phyloP scores from a whole-genome alignment of 106 monocot species.

The Apostasia shenzhenica region DNA sequence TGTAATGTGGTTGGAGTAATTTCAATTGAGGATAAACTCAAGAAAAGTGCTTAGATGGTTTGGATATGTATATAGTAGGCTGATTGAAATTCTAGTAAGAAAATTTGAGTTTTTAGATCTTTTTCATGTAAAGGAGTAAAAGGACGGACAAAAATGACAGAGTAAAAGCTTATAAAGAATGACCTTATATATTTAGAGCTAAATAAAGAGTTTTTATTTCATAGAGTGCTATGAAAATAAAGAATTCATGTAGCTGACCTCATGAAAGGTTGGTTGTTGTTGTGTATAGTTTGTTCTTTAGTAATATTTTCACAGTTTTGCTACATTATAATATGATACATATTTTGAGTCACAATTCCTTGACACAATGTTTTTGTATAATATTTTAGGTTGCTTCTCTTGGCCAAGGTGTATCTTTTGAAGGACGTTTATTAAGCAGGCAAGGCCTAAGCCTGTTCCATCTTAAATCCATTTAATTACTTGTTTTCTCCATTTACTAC shows the following conservation, averaged over 20 bases:
- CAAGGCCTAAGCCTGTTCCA: conserved; percentile 9
- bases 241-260: too few species aligned
- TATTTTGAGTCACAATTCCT: background rate
- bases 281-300: background rate
- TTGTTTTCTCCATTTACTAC: conserved; percentile 7
- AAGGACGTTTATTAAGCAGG: conserved; percentile 11
- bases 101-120: too few species aligned
- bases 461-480: background rate
- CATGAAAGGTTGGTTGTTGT: background rate
- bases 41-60: too few species aligned
- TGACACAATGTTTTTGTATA: background rate
- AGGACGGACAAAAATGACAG: too few species aligned
- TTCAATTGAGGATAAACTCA: too few species aligned
- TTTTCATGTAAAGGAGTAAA: too few species aligned
- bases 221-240: too few species aligned
- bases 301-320: background rate
- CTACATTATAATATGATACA: background rate
- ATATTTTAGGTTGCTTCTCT: conserved; percentile 8
- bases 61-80: too few species aligned
- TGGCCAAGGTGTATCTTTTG: conserved; percentile 16
- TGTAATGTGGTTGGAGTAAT: background rate
- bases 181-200: too few species aligned
- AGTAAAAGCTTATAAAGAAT: background rate
- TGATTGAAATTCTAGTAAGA: too few species aligned
- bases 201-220: too few species aligned